These are phyloP conservation scores for Neohortaea acidophila DNA, from an alignment of 495 filamentous ascomycete genomes.

Conservation along the genomic window DNA sequence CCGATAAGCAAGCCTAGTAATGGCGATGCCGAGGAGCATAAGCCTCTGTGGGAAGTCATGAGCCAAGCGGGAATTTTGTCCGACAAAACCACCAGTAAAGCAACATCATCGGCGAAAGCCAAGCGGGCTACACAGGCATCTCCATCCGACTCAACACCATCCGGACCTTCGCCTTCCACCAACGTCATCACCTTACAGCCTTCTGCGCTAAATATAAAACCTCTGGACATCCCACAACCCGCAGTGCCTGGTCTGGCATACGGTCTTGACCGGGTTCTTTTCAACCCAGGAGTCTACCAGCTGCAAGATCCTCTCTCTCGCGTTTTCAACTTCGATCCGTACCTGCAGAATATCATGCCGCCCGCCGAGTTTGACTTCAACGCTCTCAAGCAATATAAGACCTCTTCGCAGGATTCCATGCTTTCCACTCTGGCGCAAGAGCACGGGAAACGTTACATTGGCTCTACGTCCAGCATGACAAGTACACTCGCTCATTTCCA, in stretches of 20 bases:
- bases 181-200: no score
- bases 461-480: conserved; percentile 95
- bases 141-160: no score
- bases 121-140: no score
- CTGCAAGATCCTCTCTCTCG: conserved; percentile 77
- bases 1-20: background rate
- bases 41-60: background rate
- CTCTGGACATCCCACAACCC: conserved; percentile 37
- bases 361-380: conserved; percentile 82
- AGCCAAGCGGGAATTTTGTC: no score
- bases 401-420: conserved; percentile 65
- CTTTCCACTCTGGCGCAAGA: conserved; percentile 50
- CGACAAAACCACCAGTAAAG: no score
- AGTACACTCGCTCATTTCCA: conserved; percentile 78
- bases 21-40: background rate
- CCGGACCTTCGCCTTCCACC: no score
- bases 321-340: conserved; percentile 92
- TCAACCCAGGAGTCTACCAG: conserved; percentile 88
- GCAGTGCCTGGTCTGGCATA: conserved; percentile 59
- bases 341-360: conserved; percentile 81
- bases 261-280: conserved; percentile 76
- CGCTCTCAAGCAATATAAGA: conserved; percentile 68
- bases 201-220: conserved; percentile 1
- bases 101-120: no score
- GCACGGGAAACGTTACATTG: conserved; percentile 67